Evolutionary conservation across 2,329 filamentous ascomycete species (phyloP).

Genomic region (Dothistroma pini): DNA sequence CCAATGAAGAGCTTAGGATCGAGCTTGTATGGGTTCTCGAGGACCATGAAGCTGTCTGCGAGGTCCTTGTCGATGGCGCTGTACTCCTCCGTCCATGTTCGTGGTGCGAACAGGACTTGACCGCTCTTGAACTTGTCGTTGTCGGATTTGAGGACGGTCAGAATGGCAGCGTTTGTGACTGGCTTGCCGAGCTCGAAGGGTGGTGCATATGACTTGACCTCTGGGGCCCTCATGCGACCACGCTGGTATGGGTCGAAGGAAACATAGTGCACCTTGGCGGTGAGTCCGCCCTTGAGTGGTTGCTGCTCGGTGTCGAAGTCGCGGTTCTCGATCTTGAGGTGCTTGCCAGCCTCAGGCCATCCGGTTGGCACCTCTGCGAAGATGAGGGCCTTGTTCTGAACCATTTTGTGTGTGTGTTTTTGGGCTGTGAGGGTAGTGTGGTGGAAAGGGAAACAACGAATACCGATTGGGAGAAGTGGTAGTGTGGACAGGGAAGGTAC

Average conservation of each 20-base stretch:
- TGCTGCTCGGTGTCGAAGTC: constrained; percentile 64
- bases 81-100: constrained; percentile 55
- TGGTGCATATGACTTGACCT: constrained; percentile 65
- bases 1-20: constrained; percentile 68
- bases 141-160: constrained; percentile 68
- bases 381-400: constrained; percentile 70
- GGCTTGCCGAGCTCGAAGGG: constrained; percentile 60
- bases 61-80: constrained; percentile 52
- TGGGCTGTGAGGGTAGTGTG: not conserved
- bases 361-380: constrained; percentile 67
- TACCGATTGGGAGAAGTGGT: not conserved
- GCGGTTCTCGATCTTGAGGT: constrained; percentile 64
- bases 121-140: constrained; percentile 60
- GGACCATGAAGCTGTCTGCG: constrained; percentile 44
- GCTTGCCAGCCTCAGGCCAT: constrained; percentile 65
- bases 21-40: constrained; percentile 67
- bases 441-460: not conserved
- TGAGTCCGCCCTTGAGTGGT: constrained; percentile 62
- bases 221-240: constrained; percentile 67
- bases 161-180: constrained; percentile 61
- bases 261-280: constrained; percentile 66
- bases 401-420: constrained; percentile 41
- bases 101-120: constrained; percentile 57
- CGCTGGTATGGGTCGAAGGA: constrained; percentile 85
- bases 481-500: not conserved